These are phyloP conservation scores for Hirsutella rhossiliensis DNA, from an alignment of 2,329 filamentous ascomycete species.

Conservation along the genomic window DNA sequence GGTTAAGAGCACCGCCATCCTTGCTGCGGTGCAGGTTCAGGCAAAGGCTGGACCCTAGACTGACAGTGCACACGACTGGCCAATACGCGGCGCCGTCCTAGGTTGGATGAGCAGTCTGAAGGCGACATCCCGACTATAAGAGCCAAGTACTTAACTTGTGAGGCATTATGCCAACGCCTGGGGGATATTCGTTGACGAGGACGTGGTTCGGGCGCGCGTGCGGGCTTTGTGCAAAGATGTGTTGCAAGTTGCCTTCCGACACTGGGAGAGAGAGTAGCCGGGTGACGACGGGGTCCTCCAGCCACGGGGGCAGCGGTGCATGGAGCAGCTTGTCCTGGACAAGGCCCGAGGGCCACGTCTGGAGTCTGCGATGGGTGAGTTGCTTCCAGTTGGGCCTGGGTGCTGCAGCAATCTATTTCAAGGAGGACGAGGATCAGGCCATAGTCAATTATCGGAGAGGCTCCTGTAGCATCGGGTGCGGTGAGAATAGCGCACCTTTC, in stretches of 20 bases:
- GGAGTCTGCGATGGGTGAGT: constrained; percentile 77
- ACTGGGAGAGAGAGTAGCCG: constrained; percentile 41
- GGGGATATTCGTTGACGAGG: constrained; percentile 81
- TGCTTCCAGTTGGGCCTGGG: constrained; percentile 75
- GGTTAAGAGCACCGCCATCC: constrained; percentile 44
- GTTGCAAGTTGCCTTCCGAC: constrained; percentile 12
- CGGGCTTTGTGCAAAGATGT: constrained; percentile 52
- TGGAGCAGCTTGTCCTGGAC: constrained; percentile 67
- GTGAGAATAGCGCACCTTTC: constrained; percentile 44
- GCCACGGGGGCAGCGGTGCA: constrained; percentile 62
- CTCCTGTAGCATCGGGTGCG: constrained; percentile 20
- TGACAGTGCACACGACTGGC: constrained; percentile 82
- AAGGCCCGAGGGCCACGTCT: constrained; percentile 80
- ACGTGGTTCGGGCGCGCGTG: constrained; percentile 79
- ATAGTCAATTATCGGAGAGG: constrained; percentile 6
- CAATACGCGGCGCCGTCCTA: constrained; percentile 76
- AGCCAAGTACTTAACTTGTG: constrained; percentile 50
- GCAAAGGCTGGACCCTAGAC: constrained; percentile 65
- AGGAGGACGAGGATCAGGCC: constrained; percentile 6
- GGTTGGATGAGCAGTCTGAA: constrained; percentile 19
- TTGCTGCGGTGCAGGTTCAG: constrained; percentile 62
- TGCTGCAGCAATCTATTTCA: constrained; percentile 40
- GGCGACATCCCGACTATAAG: constrained; percentile 1
- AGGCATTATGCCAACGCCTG: constrained; percentile 90
- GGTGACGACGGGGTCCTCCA: constrained; percentile 55